phyloP scores from a whole-genome alignment of 23 red algal genomes.

The Gracilaria domingensis region DNA sequence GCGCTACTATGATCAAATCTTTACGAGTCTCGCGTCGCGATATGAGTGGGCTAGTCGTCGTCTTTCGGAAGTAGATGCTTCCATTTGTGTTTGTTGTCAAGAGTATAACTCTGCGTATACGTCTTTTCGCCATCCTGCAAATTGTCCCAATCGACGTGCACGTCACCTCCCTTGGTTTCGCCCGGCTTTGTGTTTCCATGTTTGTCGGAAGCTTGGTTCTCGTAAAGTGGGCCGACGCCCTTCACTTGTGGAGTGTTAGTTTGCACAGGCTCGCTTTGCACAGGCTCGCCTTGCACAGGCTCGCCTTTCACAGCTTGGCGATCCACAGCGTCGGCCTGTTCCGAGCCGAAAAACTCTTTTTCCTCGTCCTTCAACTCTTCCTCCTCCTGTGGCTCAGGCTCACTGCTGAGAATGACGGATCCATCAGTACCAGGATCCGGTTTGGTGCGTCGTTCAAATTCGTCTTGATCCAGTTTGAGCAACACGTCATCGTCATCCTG shows the following conservation, averaged over 20 bases:
- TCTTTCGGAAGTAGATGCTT: not conserved
- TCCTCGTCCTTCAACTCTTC: constrained; percentile 15
- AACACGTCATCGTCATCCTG: constrained; percentile 22
- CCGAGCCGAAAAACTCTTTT: constrained; percentile 23
- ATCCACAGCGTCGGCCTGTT: not conserved
- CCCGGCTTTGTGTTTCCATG: not conserved
- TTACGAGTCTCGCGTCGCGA: not conserved
- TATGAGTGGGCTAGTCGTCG: not conserved
- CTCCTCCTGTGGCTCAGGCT: constrained; percentile 1
- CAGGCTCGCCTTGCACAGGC: too few relatives aligned
- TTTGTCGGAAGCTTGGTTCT: not conserved
- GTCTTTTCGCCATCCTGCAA: not conserved
- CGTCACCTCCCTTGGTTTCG: not conserved
- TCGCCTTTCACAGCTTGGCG: not conserved
- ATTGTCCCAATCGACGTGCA: not conserved
- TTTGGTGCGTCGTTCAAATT: constrained; percentile 24
- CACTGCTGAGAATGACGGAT: constrained; percentile 5
- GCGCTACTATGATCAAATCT: not conserved
- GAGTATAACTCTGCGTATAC: not conserved
- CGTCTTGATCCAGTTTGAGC: constrained; percentile 37
- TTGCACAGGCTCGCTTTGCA: too few relatives aligned
- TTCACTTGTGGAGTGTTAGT: too few relatives aligned
- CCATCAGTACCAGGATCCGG: constrained; percentile 24
- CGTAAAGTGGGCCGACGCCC: too few relatives aligned
- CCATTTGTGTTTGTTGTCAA: not conserved